Conservation (phyloP, 2,329 filamentous ascomycete species). For the Aspergillus sergii region DNA sequence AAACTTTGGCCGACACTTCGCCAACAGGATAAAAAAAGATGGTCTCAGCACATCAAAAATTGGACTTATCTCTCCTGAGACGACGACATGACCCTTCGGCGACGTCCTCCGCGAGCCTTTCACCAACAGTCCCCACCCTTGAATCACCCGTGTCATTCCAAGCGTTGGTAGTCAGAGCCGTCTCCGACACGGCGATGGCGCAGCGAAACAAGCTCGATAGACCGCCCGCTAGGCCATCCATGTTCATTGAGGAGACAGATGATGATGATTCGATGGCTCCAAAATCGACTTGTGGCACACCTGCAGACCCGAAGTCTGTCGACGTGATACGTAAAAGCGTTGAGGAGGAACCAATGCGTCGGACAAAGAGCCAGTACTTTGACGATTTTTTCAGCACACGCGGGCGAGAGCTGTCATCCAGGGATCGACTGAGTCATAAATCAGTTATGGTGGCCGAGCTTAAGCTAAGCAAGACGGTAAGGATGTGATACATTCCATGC, state of each 20-base stretch:
- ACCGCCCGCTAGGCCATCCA: constrained; percentile 21
- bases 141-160: constrained; percentile 25
- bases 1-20: neutral
- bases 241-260: constrained; percentile 29
- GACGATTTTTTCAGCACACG: constrained; percentile 43
- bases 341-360: constrained; percentile 28
- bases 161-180: constrained; percentile 14
- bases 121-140: constrained; percentile 22
- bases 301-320: constrained; percentile 18
- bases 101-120: constrained; percentile 21
- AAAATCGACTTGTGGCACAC: constrained; percentile 15
- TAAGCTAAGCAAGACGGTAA: constrained; percentile 65
- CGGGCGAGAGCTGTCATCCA: constrained; percentile 39
- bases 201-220: constrained; percentile 23
- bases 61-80: constrained; percentile 23
- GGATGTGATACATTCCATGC: neutral
- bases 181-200: constrained; percentile 23
- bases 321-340: constrained; percentile 17
- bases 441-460: constrained; percentile 66
- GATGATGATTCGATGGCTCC: constrained; percentile 26
- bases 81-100: constrained; percentile 20
- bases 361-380: constrained; percentile 43
- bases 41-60: constrained; percentile 15
- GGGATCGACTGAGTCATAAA: constrained; percentile 55
- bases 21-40: constrained; percentile 4